A percentile compares a stretch with the other conserved stretches of the same genome.
phyloP scores from a whole-genome alignment of 2,329 filamentous ascomycete genomes.

The Claviceps sp. region DNA sequence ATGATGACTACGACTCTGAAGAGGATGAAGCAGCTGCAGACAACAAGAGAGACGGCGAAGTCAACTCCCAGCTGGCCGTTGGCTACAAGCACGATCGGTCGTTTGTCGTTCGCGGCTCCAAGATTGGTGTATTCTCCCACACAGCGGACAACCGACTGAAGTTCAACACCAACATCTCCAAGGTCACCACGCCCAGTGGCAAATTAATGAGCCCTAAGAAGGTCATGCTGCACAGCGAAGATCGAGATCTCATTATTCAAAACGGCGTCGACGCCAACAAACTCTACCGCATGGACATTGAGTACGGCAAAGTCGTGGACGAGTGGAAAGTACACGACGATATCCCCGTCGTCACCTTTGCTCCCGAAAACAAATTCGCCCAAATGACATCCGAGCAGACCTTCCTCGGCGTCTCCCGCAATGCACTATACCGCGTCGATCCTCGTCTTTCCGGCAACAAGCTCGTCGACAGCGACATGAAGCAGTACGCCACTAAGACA shows the following conservation, averaged over 20 bases:
- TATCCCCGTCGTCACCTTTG: conserved; percentile 83
- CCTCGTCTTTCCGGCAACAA: conserved; percentile 83
- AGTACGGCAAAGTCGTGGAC: conserved; percentile 94
- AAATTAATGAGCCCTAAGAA: conserved; percentile 88
- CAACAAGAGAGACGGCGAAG: conserved; percentile 59
- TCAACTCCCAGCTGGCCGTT: conserved; percentile 88
- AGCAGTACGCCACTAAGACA: conserved; percentile 95
- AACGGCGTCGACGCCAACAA: conserved; percentile 75
- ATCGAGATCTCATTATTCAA: conserved; percentile 80
- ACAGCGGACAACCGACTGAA: conserved; percentile 84
- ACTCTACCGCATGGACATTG: conserved; percentile 92
- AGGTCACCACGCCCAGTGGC: conserved; percentile 78
- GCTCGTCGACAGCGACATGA: conserved; percentile 81
- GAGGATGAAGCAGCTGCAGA: conserved; percentile 64
- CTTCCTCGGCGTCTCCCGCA: conserved; percentile 84
- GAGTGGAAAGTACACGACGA: conserved; percentile 98
- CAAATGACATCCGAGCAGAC: conserved; percentile 95
- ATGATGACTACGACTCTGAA: conserved; percentile 54
- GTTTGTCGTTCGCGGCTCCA: conserved; percentile 91
- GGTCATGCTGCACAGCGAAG: conserved; percentile 88
- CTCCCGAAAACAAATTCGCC: conserved; percentile 92
- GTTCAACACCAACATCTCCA: conserved; percentile 94
- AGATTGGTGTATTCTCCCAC: conserved; percentile 98
- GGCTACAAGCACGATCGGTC: conserved; percentile 96
- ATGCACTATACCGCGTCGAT: conserved; percentile 87